A percentile compares a stretch with the other conserved stretches of the same genome.
phyloP scores from a whole-genome alignment of 371 early-diverging fungal species.

The Thermomucor indicae-seudaticae region DNA sequence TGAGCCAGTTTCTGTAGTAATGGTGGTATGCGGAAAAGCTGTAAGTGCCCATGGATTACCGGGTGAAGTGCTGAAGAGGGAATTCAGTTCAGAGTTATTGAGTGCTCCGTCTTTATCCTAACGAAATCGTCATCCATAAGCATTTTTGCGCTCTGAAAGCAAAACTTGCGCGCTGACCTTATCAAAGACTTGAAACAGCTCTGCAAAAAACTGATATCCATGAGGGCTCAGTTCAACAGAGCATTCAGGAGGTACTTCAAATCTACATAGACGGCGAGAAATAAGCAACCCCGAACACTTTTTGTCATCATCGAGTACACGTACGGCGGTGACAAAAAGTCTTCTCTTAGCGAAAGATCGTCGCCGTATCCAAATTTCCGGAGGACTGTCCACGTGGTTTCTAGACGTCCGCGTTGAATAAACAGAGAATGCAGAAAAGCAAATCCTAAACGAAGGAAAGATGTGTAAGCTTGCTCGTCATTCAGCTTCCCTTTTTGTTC shows the following conservation, averaged over 20 bases:
- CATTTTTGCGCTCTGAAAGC: too few relatives aligned
- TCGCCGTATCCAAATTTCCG: conserved; percentile 95
- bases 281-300: not conserved
- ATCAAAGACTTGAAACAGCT: conserved; percentile 90
- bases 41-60: conserved; percentile 86
- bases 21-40: conserved; percentile 87
- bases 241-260: conserved; percentile 86
- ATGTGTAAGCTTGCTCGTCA: not conserved
- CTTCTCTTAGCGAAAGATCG: conserved; percentile 84
- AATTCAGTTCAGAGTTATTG: conserved; percentile 76
- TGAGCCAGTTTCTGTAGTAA: conserved; percentile 83
- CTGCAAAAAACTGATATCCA: conserved; percentile 94
- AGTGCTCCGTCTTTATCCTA: conserved; percentile 95
- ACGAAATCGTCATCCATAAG: not conserved
- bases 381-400: conserved; percentile 97
- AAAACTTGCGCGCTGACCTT: too few relatives aligned
- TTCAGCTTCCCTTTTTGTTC: too few relatives aligned
- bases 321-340: conserved; percentile 80
- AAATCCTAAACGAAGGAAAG: conserved; percentile 60
- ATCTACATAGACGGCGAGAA: conserved; percentile 22
- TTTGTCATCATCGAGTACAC: conserved; percentile 5
- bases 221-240: conserved; percentile 90
- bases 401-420: conserved; percentile 93
- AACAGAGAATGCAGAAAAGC: conserved; percentile 90
- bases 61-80: conserved; percentile 84